Conservation (phyloP, 768 basidiomycete genomes). For the Mycena pura region DNA sequence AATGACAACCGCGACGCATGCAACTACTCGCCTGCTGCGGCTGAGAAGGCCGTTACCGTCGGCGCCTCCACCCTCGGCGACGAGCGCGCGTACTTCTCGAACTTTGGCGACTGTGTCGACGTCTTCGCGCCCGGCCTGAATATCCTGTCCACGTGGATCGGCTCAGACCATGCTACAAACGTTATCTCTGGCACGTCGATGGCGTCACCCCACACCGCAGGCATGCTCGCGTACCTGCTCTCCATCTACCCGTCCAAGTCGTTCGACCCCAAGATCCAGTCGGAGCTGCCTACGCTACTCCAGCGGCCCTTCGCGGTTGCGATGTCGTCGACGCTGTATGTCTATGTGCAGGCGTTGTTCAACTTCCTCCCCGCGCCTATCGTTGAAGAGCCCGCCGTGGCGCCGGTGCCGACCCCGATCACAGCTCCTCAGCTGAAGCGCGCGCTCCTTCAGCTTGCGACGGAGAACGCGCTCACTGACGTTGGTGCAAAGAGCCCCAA, state of each 20-base stretch:
- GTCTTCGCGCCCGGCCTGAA: conserved; percentile 92
- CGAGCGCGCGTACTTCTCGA: conserved; percentile 91
- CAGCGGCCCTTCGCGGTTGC: conserved; percentile 39
- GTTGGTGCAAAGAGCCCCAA: conserved; percentile 67
- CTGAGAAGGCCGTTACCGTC: conserved; percentile 91
- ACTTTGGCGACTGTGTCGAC: conserved; percentile 89
- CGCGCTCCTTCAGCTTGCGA: conserved; percentile 70
- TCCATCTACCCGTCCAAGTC: conserved; percentile 78
- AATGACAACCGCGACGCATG: conserved; percentile 92
- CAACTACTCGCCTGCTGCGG: conserved; percentile 89
- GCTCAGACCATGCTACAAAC: conserved; percentile 62
- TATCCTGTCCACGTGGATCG: conserved; percentile 89
- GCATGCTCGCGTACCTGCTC: conserved; percentile 90
- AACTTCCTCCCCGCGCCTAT: conserved; percentile 61
- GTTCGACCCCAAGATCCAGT: conserved; percentile 60
- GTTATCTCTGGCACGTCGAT: conserved; percentile 92
- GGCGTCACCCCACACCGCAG: conserved; percentile 93
- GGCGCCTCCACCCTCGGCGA: conserved; percentile 87
- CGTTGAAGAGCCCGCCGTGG: conserved; percentile 51
- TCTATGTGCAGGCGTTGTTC: conserved; percentile 59
- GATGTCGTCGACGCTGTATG: conserved; percentile 55
- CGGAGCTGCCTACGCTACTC: conserved; percentile 40
- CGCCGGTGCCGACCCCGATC: conserved; percentile 49
- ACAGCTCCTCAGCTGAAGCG: conserved; percentile 80
- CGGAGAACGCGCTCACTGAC: conserved; percentile 52